phyloP scores from a whole-genome alignment of 306 rosid genomes.

The Quercus aquifolioides region DNA sequence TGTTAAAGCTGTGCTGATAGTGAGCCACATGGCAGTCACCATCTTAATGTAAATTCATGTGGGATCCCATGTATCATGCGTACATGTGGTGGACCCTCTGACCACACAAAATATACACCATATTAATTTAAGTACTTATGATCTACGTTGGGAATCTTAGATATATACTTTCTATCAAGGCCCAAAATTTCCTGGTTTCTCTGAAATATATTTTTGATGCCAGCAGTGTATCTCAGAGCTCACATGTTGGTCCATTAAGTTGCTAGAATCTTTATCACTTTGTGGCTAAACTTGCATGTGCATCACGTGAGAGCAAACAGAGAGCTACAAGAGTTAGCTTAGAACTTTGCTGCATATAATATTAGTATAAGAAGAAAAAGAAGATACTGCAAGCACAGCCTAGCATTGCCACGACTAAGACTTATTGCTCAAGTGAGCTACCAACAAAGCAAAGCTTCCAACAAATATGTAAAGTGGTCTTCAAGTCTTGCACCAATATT shows the following conservation, averaged over 20 bases:
- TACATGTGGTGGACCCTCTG: not conserved
- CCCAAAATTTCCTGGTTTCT: too few relatives aligned
- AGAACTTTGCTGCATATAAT: not conserved
- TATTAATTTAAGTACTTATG: not conserved
- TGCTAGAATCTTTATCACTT: not conserved
- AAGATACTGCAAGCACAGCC: too few relatives aligned
- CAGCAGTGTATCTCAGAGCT: conserved; percentile 1
- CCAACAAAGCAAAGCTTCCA: too few relatives aligned
- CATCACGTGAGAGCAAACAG: conserved; percentile 24
- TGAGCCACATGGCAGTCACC: not conserved
- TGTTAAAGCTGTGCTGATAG: not conserved
- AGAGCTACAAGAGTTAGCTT: not conserved
- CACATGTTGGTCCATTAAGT: conserved; percentile 11
- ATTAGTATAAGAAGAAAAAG: not conserved
- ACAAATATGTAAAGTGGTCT: too few relatives aligned
- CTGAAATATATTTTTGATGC: too few relatives aligned
- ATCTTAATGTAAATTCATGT: not conserved
- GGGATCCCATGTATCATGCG: not conserved
- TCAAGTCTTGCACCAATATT: too few relatives aligned
- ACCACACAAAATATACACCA: not conserved
- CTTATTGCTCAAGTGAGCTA: too few relatives aligned
- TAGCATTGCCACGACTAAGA: too few relatives aligned
- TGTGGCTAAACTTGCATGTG: conserved; percentile 27
- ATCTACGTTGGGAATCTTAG: conserved; percentile 16
- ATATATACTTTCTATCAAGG: not conserved